Evolutionary conservation across 169 alveolate genomes (phyloP), one percentile per base, ranked within the genome.

Genomic region (Plasmodium vivax): DNA sequence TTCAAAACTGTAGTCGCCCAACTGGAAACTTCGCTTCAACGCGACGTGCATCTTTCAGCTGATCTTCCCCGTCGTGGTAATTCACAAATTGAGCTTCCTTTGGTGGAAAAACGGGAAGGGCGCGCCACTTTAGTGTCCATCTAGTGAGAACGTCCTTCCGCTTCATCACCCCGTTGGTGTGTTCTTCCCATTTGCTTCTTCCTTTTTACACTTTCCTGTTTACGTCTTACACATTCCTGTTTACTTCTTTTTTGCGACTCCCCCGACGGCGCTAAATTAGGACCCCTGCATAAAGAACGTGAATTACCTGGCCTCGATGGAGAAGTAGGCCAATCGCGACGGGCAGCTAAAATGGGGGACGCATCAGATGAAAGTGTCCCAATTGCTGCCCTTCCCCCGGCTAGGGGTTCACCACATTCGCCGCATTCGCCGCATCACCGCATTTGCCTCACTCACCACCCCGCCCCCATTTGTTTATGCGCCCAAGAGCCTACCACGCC

Each of bases 21-120:
- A 90, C 34, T 90, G 94, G 94, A 90, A 90, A 90, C 82, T 90
- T 90, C 85, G 94, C 30, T 90, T 90, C 74, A 90, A 81, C 56
- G 90, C 92, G 3, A 72, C 83, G 4, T 90, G 94, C 56, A 90
- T 81, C 34, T 90, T 90, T 41, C 94, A 90, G 77, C 41, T 80
- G 34, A 90, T 90, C 30, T 90, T 80, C 54, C 94, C 94, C 45
- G 84, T 90, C 23, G 94, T 90, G 88, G 94, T 90, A 90, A 56
- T 9, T 19, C 19, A 72, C 12, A 72, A 43, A 9, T 83, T 56
- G n/a, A n/a, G n/a, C 6, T 34, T 14, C 0, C 7, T 51, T 81
- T n/a, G n/a, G n/a, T 19, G 56, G 47, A 19, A 12, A 16, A 82
- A 14, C 27, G 23, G 16, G 73, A 23, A 45, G 38, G 16, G 19